Conservation (phyloP, 441 rosid genomes). For the Populus hybrid region DNA sequence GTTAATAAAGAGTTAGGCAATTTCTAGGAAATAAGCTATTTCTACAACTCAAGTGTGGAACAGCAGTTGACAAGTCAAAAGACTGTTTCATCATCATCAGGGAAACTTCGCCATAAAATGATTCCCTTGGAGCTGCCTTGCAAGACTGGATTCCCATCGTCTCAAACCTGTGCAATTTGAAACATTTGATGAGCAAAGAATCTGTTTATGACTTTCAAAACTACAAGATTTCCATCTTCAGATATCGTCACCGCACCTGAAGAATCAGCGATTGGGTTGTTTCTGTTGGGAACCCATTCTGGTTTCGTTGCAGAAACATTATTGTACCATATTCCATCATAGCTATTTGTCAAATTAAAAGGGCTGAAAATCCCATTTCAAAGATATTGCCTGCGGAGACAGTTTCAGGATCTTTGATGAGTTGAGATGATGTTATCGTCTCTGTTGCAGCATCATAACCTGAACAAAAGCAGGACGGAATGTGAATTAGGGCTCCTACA, state of each 20-base stretch:
- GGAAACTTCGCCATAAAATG: no score
- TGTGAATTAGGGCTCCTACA: not conserved
- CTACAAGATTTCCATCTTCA: conserved; percentile 27
- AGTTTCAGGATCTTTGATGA: conserved; percentile 23
- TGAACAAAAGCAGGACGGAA: not conserved
- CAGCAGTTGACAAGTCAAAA: no score
- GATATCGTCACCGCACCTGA: conserved; percentile 21
- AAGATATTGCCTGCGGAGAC: conserved; percentile 6
- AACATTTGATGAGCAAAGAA: conserved; percentile 19
- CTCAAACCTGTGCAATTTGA: not conserved
- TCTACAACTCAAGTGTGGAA: no score
- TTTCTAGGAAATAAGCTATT: no score
- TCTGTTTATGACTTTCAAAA: conserved; percentile 19
- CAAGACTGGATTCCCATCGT: conserved; percentile 4
- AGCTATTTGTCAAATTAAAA: conserved; percentile 11
- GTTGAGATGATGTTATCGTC: not conserved
- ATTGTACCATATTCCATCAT: conserved; percentile 29
- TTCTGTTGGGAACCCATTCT: conserved; percentile 30
- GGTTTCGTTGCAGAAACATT: not conserved
- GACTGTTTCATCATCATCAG: no score
- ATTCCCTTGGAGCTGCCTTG: no score
- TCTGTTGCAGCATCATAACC: conserved; percentile 1
- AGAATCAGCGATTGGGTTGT: conserved; percentile 23
- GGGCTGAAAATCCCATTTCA: conserved; percentile 28
- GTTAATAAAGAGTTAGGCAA: no score